phyloP scores from a whole-genome alignment of 2,329 filamentous ascomycete genomes.

The Neospermospora avenae region DNA sequence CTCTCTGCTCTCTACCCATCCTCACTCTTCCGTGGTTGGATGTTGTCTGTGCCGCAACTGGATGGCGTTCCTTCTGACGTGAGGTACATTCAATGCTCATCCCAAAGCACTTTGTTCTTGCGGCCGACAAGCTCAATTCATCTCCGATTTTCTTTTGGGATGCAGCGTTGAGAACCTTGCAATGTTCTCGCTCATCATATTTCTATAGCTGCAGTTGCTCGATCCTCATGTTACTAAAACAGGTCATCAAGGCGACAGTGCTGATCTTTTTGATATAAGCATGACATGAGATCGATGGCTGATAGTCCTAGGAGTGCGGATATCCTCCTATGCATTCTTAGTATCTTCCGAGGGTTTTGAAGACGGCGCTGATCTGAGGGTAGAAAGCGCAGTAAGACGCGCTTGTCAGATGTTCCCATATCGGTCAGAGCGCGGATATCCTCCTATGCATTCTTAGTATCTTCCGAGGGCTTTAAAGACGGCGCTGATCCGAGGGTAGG shows the following conservation, averaged over 20 bases:
- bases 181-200: constrained; percentile 3
- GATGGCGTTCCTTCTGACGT: neutral
- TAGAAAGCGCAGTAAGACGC: neutral
- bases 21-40: neutral
- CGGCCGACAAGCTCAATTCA: neutral
- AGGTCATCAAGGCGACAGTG: neutral
- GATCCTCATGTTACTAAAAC: neutral
- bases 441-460: neutral
- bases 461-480: neutral
- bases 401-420: neutral
- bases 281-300: constrained; percentile 1
- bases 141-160: neutral
- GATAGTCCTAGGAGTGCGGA: neutral
- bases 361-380: neutral
- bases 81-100: neutral
- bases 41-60: neutral
- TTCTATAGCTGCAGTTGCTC: neutral
- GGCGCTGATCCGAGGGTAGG: neutral
- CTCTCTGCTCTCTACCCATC: neutral
- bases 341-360: neutral
- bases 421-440: neutral
- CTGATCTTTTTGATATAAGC: constrained; percentile 3
- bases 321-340: neutral
- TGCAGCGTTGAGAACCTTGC: neutral
- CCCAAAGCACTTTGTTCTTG: neutral